Evolutionary conservation across 768 basidiomycete species (phyloP).

Genomic region (Tremella mesenterica): DNA sequence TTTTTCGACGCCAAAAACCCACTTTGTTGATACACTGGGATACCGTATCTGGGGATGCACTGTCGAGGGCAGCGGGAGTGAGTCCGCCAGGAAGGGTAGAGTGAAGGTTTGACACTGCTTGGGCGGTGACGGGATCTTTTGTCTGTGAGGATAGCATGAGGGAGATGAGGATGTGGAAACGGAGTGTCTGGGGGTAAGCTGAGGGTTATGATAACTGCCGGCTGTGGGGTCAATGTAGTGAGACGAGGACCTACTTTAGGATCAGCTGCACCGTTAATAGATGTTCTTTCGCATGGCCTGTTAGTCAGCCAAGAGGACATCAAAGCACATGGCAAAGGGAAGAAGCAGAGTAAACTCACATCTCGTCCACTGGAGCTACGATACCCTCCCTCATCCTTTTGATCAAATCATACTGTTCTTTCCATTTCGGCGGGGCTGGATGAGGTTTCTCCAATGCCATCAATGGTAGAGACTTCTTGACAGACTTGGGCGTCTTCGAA

Average conservation of each 20-base stretch:
- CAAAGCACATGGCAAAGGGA: background rate
- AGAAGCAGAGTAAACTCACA: conserved; percentile 7
- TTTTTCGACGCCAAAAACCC: conserved; percentile 85
- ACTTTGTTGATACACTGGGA: conserved; percentile 74
- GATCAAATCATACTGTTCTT: conserved; percentile 48
- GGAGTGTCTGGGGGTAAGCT: conserved; percentile 65
- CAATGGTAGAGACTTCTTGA: conserved; percentile 31
- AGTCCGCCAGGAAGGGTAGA: conserved; percentile 67
- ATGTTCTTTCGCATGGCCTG: conserved; percentile 42
- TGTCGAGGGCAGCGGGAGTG: conserved; percentile 60
- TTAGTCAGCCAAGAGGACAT: background rate
- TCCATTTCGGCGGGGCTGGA: conserved; percentile 37
- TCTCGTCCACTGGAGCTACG: conserved; percentile 78
- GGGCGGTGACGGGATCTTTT: conserved; percentile 78
- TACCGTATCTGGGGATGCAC: conserved; percentile 57
- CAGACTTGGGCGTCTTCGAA: conserved; percentile 19
- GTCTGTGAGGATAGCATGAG: conserved; percentile 95
- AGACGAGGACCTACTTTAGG: conserved; percentile 1
- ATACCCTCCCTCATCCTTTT: conserved; percentile 64
- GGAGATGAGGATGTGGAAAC: conserved; percentile 77
- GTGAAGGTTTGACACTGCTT: conserved; percentile 68
- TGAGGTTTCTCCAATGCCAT: conserved; percentile 39
- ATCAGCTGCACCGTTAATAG: background rate
- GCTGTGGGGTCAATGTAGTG: conserved; percentile 1
- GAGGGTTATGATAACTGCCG: conserved; percentile 4